A percentile compares a stretch with the other conserved stretches of the same genome.
Evolutionary conservation across 2,329 filamentous ascomycete species (phyloP).

Genomic region (Orbilia ellipsospora): DNA sequence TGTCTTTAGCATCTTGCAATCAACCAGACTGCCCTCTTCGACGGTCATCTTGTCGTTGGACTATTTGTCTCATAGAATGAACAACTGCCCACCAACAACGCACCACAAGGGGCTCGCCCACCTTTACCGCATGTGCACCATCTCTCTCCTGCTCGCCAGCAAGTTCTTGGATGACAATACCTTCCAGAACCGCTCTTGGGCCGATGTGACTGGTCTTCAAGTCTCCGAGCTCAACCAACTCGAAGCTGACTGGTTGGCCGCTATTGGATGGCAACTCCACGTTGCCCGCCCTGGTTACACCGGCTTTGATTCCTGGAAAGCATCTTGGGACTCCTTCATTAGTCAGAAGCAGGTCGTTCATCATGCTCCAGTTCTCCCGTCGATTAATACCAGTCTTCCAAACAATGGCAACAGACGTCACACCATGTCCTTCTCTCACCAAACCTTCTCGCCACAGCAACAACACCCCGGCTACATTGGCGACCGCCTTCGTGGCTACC

Average conservation of each 20-base stretch:
- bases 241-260: conserved; percentile 86
- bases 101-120: conserved; percentile 74
- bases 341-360: conserved; percentile 63
- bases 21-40: conserved; percentile 87
- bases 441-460: conserved; percentile 66
- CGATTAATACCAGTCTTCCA: conserved; percentile 74
- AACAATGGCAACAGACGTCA: conserved; percentile 67
- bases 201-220: conserved; percentile 89
- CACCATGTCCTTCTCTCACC: conserved; percentile 65
- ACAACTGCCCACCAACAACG: conserved; percentile 72
- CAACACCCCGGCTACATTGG: conserved; percentile 62
- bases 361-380: conserved; percentile 64
- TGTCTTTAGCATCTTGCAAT: conserved; percentile 88
- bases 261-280: conserved; percentile 85
- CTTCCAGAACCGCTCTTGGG: conserved; percentile 97
- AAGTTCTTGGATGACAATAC: conserved; percentile 98
- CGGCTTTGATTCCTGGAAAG: conserved; percentile 74
- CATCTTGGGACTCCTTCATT: conserved; percentile 74
- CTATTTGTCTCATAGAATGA: conserved; percentile 85
- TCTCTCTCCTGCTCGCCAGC: conserved; percentile 85
- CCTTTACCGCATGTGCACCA: conserved; percentile 87
- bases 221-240: conserved; percentile 85
- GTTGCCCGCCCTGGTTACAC: conserved; percentile 82
- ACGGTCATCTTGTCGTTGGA: conserved; percentile 91
- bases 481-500: conserved; percentile 58